Conservation (phyloP, 192 early-diverging fungal genomes). For the Mortierella alpina region DNA sequence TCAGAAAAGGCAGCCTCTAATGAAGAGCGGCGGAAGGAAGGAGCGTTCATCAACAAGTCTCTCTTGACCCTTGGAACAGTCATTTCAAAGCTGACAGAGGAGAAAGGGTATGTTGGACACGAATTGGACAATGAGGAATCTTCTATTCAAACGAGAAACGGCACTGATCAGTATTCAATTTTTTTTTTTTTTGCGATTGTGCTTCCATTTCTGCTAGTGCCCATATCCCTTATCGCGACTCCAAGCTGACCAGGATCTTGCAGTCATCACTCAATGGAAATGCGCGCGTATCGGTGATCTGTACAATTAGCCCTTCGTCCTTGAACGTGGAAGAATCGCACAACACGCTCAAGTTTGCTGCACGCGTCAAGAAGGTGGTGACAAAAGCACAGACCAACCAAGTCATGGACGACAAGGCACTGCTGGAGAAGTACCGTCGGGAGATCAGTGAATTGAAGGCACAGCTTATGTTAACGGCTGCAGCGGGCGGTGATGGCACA, state of each 20-base stretch:
- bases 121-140: background rate
- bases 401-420: slow-evolving; percentile 82
- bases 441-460: slow-evolving; percentile 83
- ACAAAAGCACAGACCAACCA: slow-evolving; percentile 86
- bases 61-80: slow-evolving; percentile 92
- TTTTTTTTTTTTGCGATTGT: background rate
- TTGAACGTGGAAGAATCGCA: slow-evolving; percentile 86
- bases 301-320: slow-evolving; percentile 87
- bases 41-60: slow-evolving; percentile 94
- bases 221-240: slow-evolving; percentile 98
- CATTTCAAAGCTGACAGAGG: slow-evolving; percentile 89
- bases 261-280: slow-evolving; percentile 93
- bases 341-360: slow-evolving; percentile 96
- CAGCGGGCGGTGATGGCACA: slow-evolving; percentile 63
- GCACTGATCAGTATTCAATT: background rate
- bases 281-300: slow-evolving; percentile 90
- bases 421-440: slow-evolving; percentile 83
- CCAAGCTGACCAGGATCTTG: slow-evolving; percentile 94
- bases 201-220: slow-evolving; percentile 33
- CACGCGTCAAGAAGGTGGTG: slow-evolving; percentile 88
- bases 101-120: slow-evolving; percentile 52
- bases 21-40: slow-evolving; percentile 91
- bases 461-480: slow-evolving; percentile 71
- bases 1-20: slow-evolving; percentile 93
- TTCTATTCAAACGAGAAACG: too few relatives aligned